Base-by-base conservation (phyloP, 371 early-diverging fungal genomes). In the Apophysomyces trapeziformis region DNA sequence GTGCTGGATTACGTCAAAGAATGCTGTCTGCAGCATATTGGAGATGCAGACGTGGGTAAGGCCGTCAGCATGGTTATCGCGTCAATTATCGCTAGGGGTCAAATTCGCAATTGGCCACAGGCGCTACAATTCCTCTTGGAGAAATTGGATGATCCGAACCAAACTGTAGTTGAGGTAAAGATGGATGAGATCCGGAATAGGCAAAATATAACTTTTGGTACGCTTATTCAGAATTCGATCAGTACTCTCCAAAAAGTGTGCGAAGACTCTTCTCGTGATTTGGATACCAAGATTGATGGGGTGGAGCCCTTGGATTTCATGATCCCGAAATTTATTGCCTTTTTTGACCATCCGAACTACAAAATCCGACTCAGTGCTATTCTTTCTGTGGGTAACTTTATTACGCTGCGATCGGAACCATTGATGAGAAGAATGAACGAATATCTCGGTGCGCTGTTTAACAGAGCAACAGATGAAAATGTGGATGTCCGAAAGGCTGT, bases 211-310 rank as follows among this genome's bases (percentile, higher is more conserved):
- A 18, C 11, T 59, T 2, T 50, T 50, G 5, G 21, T 26, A 50
- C 35, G 54, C 36, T 50, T 12, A 41, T 14, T 12, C 70, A 93
- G 92, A 89, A 89, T 36, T 80, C 90, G 6, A 89, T 92, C 68
- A 85, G 86, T 60, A 92, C 93, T 4, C 68, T 96, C 62, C 76
- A 82, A 67, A 94, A 92, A 76, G 90, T 95, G 64, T 95, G 95
- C 78, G 94, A 95, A 70, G 95, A 95, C 69, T 85, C 85, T 47
- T 77, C 89, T 54, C 76, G 74, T 14, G 88, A 91, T 64, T 82
- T 96, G 18, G 90, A 92, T 50, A 73, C 80, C 64, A 87, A 90
- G 35, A 77, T 86, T 46, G 72, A 87, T 50, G 86, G 90, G 56
- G 81, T 84, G 18, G 83, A 83, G 16, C 89, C 91, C 1, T 77